A percentile compares a stretch with the other conserved stretches of the same genome.
Evolutionary conservation across 257 asterid genomes (phyloP).

Genomic region (Lycium barbarum): DNA sequence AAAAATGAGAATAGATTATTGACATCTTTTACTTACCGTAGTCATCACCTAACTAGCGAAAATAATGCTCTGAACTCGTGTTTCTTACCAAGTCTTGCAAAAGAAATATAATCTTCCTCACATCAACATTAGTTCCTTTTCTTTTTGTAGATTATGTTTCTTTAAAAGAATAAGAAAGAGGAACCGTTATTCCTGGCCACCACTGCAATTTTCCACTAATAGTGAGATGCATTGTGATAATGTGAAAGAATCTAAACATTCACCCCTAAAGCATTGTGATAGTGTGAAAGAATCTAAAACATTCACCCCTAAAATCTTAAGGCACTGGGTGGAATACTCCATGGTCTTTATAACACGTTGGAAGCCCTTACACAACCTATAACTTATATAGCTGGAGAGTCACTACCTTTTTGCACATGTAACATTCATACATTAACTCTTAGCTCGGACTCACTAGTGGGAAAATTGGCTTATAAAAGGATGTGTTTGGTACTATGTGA

Average conservation of each 20-base stretch:
- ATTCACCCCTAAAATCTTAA: constrained; percentile 1
- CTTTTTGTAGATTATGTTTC: constrained; percentile 20
- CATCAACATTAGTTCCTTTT: not conserved
- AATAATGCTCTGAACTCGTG: not conserved
- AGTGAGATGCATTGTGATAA: not conserved
- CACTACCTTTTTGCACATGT: not conserved
- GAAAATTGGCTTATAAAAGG: not conserved
- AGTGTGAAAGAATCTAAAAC: not conserved
- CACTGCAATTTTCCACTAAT: not conserved
- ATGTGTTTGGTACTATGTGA: constrained; percentile 11
- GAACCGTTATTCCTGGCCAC: not conserved
- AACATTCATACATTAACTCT: not conserved
- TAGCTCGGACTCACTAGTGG: not conserved
- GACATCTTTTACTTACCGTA: not conserved
- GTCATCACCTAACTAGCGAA: not conserved
- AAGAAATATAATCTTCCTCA: not conserved
- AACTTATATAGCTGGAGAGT: not conserved
- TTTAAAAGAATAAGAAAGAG: not conserved
- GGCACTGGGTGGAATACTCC: not conserved
- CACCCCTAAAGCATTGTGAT: constrained; percentile 8
- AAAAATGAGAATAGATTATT: not conserved
- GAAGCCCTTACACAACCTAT: not conserved
- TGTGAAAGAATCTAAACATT: not conserved
- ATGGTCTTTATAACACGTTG: not conserved
- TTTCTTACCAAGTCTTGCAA: not conserved